Evolutionary conservation across 441 rosid species (phyloP), one percentile per base, ranked within the genome.

Genomic region (Adansonia madagascariensis): DNA sequence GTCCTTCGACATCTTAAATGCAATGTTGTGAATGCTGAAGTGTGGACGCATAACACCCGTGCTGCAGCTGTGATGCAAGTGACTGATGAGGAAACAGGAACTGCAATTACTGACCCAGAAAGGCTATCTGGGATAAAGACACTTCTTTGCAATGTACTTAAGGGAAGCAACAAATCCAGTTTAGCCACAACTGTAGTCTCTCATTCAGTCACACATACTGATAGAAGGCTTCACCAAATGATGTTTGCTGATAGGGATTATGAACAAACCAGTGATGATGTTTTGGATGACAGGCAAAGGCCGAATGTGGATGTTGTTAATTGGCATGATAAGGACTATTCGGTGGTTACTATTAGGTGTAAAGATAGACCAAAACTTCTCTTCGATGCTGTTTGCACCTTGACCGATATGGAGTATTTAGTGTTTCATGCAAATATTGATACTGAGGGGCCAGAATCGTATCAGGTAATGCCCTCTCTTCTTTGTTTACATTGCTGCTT

Each of bases 211-310:
- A 91, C 89, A 3, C 98, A 93, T 76, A 88, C 90, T 0, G 97
- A 92, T 35, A 88, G 99, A 80, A 90, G 99, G 85, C 93, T 95
- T 83, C 98, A 95, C 90, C 99, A 95, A 83, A 89, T 95, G 97
- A 93, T 93, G 98, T 91, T 93, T 88, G 99, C 92, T 11, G 97
- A 91, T 73, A 88, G 98, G 88, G 99, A 95, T 83, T 95, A 92
- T 73, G 97, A 91, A 68, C 86, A 89, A 53, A 61, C 76, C 8
- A 82, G 82, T 24, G 83, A 85, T 39, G 86, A 85, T 6, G 76
- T 72, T 31, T 84, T 82, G 83, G 92, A 88, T 81, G 91, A 87
- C 83, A 89, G 80, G 80, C 84, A 50, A 49, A 89, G 86, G 80
- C 99, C 97, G 11, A 81, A 85, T 71, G 97, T 95, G 61, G 89